phyloP scores from a whole-genome alignment of 148 eudicot genomes.

The Cornus controversa region DNA sequence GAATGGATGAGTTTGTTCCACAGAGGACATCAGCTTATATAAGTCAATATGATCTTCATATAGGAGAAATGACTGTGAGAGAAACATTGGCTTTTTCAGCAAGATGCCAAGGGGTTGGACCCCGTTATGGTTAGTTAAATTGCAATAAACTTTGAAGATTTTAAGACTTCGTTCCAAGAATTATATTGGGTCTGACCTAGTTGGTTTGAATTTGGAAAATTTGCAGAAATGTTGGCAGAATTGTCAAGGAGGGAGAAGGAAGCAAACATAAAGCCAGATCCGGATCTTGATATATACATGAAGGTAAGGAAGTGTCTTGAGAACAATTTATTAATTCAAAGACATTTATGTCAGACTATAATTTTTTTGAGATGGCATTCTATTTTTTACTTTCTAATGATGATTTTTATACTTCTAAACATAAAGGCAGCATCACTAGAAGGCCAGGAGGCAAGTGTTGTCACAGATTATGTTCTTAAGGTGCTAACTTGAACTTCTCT shows the following conservation, averaged over 20 bases:
- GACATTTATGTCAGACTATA: background rate
- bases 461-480: slow-evolving; percentile 56
- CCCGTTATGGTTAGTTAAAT: slow-evolving; percentile 19
- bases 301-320: slow-evolving; percentile 34
- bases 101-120: slow-evolving; percentile 33
- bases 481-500: slow-evolving; percentile 11
- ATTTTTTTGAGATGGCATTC: background rate
- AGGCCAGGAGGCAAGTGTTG: slow-evolving; percentile 54
- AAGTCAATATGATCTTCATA: slow-evolving; percentile 34
- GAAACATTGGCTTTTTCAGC: slow-evolving; percentile 36
- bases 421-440: slow-evolving; percentile 36
- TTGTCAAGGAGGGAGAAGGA: slow-evolving; percentile 61
- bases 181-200: too few relatives aligned
- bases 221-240: slow-evolving; percentile 57
- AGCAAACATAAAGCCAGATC: slow-evolving; percentile 72
- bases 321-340: too few relatives aligned
- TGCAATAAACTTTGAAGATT: too few relatives aligned
- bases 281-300: slow-evolving; percentile 64
- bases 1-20: slow-evolving; percentile 26
- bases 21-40: slow-evolving; percentile 32
- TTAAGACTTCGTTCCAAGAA: too few relatives aligned
- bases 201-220: background rate
- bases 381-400: background rate
- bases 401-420: background rate
- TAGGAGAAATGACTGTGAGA: slow-evolving; percentile 31